Percentiles rank a stretch among this genome's conserved stretches.
These are phyloP conservation scores for Suillus lakei DNA, from an alignment of 768 basidiomycete species.

Conservation along the genomic window DNA sequence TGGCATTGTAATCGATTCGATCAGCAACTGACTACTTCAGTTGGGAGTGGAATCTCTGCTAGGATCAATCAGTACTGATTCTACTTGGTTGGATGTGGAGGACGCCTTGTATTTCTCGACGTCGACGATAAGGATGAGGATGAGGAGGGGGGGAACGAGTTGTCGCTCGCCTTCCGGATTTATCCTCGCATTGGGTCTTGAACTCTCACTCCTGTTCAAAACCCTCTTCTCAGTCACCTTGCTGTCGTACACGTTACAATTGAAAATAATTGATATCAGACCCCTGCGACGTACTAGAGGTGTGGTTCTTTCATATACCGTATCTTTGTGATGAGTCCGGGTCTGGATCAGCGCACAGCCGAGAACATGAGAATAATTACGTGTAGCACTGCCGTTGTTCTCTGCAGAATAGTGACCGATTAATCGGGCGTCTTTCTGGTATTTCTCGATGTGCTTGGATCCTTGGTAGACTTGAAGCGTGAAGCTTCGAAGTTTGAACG, in stretches of 20 bases:
- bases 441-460: neutral
- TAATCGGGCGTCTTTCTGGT: neutral
- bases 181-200: neutral
- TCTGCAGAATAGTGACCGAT: neutral
- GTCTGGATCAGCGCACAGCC: neutral
- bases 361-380: neutral
- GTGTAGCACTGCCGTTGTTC: neutral
- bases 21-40: neutral
- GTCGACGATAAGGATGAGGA: neutral
- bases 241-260: neutral
- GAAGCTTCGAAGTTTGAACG: neutral
- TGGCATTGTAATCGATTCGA: conserved; percentile 21
- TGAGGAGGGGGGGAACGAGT: neutral
- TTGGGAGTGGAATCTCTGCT: neutral
- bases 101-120: too few relatives aligned
- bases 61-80: neutral
- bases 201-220: neutral
- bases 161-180: neutral
- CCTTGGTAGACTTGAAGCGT: neutral
- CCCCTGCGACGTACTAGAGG: neutral
- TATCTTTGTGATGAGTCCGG: neutral
- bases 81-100: neutral
- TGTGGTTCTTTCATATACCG: conserved; percentile 3
- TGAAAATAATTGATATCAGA: neutral
- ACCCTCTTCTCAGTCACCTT: conserved; percentile 6